Conservation (phyloP, 148 eudicot species). For the Limonium bicolor region DNA sequence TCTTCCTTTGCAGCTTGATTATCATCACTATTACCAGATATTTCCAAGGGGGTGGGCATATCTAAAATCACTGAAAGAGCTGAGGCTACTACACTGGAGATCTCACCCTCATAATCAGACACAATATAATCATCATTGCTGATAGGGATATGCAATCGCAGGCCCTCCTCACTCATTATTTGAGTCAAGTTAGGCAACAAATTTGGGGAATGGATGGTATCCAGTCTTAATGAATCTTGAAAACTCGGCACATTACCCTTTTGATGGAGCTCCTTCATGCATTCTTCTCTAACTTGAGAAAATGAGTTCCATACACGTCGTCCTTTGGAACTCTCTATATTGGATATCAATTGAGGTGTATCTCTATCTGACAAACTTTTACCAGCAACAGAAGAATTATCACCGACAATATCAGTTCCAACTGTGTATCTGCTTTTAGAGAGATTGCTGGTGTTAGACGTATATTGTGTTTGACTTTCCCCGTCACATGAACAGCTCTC, state of each 20-base stretch:
- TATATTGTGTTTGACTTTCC: slow-evolving; percentile 11
- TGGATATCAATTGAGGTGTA: slow-evolving; percentile 6
- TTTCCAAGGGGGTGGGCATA: slow-evolving; percentile 9
- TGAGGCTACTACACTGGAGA: slow-evolving; percentile 79
- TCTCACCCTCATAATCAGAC: slow-evolving; percentile 75
- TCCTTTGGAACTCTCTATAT: slow-evolving; percentile 19
- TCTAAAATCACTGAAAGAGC: slow-evolving; percentile 52
- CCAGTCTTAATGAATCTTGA: slow-evolving; percentile 26
- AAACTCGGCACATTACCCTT: slow-evolving; percentile 33
- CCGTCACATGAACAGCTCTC: slow-evolving; percentile 9
- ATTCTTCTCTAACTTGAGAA: slow-evolving; percentile 32
- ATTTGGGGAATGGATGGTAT: slow-evolving; percentile 16
- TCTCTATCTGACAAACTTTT: slow-evolving; percentile 11
- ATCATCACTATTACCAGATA: slow-evolving; percentile 20
- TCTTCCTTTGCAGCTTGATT: slow-evolving; percentile 15
- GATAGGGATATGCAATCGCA: slow-evolving; percentile 68
- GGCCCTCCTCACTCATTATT: slow-evolving; percentile 53
- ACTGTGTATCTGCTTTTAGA: slow-evolving; percentile 12
- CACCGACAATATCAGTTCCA: neutral
- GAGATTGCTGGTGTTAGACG: slow-evolving; percentile 12
- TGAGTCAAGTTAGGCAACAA: slow-evolving; percentile 25
- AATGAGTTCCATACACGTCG: slow-evolving; percentile 56
- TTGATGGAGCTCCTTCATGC: slow-evolving; percentile 30
- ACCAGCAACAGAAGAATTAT: slow-evolving; percentile 4
- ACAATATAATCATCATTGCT: slow-evolving; percentile 38